Base-by-base conservation (phyloP, 345 rosid species). In the Hypericum androsaemum region DNA sequence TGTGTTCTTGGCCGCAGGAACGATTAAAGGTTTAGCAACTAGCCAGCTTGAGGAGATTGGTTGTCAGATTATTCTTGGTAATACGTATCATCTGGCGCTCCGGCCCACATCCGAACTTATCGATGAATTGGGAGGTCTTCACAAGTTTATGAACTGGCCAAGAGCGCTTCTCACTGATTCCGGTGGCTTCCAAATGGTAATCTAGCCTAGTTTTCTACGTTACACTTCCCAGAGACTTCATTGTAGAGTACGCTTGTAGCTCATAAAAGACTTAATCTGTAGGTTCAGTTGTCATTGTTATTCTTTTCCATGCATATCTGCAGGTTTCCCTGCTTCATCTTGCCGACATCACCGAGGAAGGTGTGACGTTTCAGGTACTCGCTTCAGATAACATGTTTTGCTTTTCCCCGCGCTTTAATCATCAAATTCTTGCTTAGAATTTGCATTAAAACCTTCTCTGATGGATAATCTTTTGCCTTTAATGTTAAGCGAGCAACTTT, bases 141-240 rank as follows among this genome's bases (percentile, higher is more conserved):
- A 82, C 70, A 82, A 78, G 56, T 85, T 79, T 61, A 85, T 85
- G 89, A 82, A 80, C 66, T 85, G 95, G 95, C 84, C 84, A 58
- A 70, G 89, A 65, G 89, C 86, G 7, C 42, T 85, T 54, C 89
- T 85, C 66, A 85, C 95, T 7, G 95, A 85, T 57, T 85, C 95
- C 10, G 95, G 95, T 57, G 95, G 95, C 71, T 85, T 85, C 74
- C 95, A 85, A 58, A 85, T 85, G 95, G 95, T 85, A 66, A 61
- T 68, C 52, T 46, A 10, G 22, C 12, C 9, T 64, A 28, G 48
- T 60, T 57, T 37, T 3, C 38, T 42, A 37, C 48, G 40, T 57
- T 14, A 15, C 47, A 14, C 41, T 46, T 54, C 37, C 49, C 37
- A 43, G 36, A 42, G 52, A 37, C 16, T 56, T 39, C 12, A 50